These are phyloP conservation scores for Solanum chiquidenum DNA, from an alignment of 257 asterid genomes.

Conservation along the genomic window DNA sequence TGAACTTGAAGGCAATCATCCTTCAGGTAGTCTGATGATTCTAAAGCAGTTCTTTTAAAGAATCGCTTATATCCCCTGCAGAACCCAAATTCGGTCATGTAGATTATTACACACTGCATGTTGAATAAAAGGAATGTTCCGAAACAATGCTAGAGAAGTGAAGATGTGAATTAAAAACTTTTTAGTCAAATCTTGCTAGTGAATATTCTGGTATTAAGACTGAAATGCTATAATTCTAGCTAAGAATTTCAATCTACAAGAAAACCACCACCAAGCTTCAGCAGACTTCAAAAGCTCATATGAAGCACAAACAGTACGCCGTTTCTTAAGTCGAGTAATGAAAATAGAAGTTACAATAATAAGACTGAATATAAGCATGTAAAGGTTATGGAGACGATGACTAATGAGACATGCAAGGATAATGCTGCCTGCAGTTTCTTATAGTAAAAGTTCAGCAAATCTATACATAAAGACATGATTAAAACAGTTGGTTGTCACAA, in stretches of 20 bases:
- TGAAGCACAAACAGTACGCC: background rate
- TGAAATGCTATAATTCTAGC: background rate
- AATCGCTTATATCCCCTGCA: constrained; percentile 94
- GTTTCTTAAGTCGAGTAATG: background rate
- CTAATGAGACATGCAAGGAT: background rate
- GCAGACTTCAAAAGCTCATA: background rate
- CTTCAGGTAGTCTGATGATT: constrained; percentile 72
- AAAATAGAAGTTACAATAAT: background rate
- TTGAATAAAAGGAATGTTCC: background rate
- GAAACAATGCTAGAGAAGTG: background rate
- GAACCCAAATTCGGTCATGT: background rate
- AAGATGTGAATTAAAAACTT: background rate
- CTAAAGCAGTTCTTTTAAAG: constrained; percentile 63
- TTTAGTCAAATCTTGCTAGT: background rate
- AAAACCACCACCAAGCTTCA: background rate
- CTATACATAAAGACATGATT: background rate
- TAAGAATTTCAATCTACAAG: background rate
- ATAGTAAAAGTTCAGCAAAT: background rate
- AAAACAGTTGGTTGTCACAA: background rate
- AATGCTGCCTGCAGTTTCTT: background rate
- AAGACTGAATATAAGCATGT: background rate
- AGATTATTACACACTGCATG: background rate
- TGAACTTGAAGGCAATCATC: constrained; percentile 87
- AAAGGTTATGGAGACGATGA: background rate
- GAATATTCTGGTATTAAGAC: background rate